These are phyloP conservation scores for Rhizodiscina lignyota DNA, from an alignment of 495 filamentous ascomycete genomes.

Conservation along the genomic window DNA sequence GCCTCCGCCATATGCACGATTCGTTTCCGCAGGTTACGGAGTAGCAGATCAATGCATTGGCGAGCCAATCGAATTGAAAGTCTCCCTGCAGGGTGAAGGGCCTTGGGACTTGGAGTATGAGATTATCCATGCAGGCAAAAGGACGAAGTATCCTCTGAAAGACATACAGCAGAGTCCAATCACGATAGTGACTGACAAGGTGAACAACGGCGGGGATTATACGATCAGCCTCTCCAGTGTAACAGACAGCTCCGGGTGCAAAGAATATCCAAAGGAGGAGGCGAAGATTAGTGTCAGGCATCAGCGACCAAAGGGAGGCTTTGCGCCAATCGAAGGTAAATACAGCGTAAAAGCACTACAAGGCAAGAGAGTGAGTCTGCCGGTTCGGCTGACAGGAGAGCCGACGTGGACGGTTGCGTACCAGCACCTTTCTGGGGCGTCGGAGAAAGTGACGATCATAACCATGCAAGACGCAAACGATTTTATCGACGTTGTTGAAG, in stretches of 20 bases:
- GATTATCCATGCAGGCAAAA: constrained; percentile 75
- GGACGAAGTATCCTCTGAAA: constrained; percentile 46
- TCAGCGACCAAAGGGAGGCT: constrained; percentile 68
- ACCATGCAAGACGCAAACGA: too few relatives aligned
- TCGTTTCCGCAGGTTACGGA: constrained; percentile 36
- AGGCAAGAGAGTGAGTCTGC: constrained; percentile 51
- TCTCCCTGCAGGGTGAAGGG: constrained; percentile 60
- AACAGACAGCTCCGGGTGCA: constrained; percentile 73
- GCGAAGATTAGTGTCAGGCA: constrained; percentile 70
- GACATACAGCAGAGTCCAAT: constrained; percentile 41
- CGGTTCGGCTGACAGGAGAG: constrained; percentile 67
- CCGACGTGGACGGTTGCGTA: constrained; percentile 69
- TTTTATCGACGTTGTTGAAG: constrained; percentile 40
- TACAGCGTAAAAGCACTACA: constrained; percentile 58
- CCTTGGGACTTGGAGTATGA: constrained; percentile 91
- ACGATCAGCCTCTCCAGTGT: constrained; percentile 65
- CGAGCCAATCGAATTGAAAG: constrained; percentile 52
- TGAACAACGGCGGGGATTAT: constrained; percentile 75
- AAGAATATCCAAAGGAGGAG: constrained; percentile 63
- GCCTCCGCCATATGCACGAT: constrained; percentile 66
- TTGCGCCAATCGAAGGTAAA: constrained; percentile 67
- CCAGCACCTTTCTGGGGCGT: too few relatives aligned
- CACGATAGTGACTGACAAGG: constrained; percentile 53
- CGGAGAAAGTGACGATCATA: too few relatives aligned
- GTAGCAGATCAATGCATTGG: constrained; percentile 74